These are phyloP conservation scores for Prunus padus DNA, from an alignment of 306 rosid species.

Conservation along the genomic window DNA sequence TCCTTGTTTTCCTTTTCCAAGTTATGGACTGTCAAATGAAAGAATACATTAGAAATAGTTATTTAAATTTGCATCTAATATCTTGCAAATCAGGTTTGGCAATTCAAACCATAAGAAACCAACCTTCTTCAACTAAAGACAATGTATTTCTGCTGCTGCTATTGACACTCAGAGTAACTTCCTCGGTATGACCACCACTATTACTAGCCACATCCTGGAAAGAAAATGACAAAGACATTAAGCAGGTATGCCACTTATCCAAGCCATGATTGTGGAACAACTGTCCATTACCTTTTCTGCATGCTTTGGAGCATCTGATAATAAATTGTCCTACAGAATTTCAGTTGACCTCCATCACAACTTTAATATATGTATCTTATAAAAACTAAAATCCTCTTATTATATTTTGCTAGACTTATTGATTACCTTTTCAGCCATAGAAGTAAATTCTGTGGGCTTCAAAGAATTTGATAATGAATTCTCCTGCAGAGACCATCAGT, in stretches of 20 bases:
- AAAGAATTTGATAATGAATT: slow-evolving; percentile 18
- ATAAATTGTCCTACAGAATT: slow-evolving; percentile 32
- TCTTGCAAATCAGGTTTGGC: slow-evolving; percentile 6
- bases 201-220: slow-evolving; percentile 35
- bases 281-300: slow-evolving; percentile 36
- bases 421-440: slow-evolving; percentile 42
- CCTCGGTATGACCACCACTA: slow-evolving; percentile 31
- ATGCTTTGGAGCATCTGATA: slow-evolving; percentile 24
- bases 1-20: slow-evolving; percentile 44
- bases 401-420: background rate
- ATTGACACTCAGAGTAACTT: slow-evolving; percentile 22
- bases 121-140: slow-evolving; percentile 52
- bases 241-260: background rate
- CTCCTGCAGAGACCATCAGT: slow-evolving; percentile 35
- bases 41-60: background rate
- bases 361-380: background rate
- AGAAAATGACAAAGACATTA: slow-evolving; percentile 1
- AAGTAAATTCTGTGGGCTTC: slow-evolving; percentile 21
- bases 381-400: background rate
- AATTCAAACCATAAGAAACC: slow-evolving; percentile 17
- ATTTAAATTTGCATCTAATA: slow-evolving; percentile 5
- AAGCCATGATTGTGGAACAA: background rate
- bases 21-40: slow-evolving; percentile 35
- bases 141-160: slow-evolving; percentile 16
- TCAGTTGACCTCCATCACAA: slow-evolving; percentile 10